Evolutionary conservation across 192 early-diverging fungal genomes (phyloP).

Genomic region (Backusella tuberculispora): DNA sequence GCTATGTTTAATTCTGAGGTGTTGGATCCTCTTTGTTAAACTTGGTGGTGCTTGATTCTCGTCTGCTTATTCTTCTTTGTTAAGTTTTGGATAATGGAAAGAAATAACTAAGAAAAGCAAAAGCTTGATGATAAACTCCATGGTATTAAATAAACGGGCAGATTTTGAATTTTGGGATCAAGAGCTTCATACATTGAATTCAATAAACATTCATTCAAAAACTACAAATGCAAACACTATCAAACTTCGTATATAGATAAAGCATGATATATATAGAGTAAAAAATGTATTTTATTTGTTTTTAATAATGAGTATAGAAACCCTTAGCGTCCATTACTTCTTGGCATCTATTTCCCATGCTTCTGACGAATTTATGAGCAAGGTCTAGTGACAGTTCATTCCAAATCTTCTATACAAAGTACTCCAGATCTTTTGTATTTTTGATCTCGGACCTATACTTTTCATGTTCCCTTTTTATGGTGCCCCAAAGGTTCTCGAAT

Average conservation of each 20-base stretch:
- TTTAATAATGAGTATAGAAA: conserved; percentile 23
- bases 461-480: conserved; percentile 20
- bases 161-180: conserved; percentile 20
- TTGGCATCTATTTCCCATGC: conserved; percentile 14
- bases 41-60: conserved; percentile 22
- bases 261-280: conserved; percentile 20
- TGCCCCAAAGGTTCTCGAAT: conserved; percentile 11
- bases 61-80: conserved; percentile 16
- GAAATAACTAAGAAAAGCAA: conserved; percentile 22
- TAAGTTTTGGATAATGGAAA: conserved; percentile 15
- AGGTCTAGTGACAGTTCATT: conserved; percentile 21
- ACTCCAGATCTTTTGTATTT: conserved; percentile 20
- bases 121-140: conserved; percentile 22
- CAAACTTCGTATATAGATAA: conserved; percentile 20
- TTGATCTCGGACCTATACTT: conserved; percentile 23
- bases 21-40: conserved; percentile 22
- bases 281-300: conserved; percentile 22
- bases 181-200: conserved; percentile 22
- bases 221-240: conserved; percentile 21
- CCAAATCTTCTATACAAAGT: conserved; percentile 19
- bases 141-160: conserved; percentile 20
- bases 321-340: conserved; percentile 21
- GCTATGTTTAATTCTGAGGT: conserved; percentile 12
- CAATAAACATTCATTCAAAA: conserved; percentile 24
- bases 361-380: conserved; percentile 21